Conservation (phyloP, 192 early-diverging fungal genomes). For the Diversispora epigaea region DNA sequence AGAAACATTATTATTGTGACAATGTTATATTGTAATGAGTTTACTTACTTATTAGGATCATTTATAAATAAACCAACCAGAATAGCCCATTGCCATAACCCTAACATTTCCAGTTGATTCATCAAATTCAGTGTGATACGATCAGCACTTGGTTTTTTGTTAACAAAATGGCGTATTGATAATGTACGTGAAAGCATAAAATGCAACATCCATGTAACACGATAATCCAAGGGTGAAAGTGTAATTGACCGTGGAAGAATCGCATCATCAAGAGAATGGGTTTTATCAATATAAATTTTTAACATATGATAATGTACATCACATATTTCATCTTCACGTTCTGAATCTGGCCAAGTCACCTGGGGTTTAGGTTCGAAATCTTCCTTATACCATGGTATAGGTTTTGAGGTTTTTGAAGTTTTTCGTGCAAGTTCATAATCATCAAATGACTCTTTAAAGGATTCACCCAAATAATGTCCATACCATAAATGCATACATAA, state of each 20-base stretch:
- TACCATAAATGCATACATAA: constrained; percentile 67
- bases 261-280: constrained; percentile 55
- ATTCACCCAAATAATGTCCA: constrained; percentile 42
- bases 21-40: background rate
- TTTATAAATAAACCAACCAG: constrained; percentile 74
- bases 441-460: constrained; percentile 37
- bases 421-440: constrained; percentile 35
- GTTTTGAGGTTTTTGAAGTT: constrained; percentile 35
- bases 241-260: constrained; percentile 62
- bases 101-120: constrained; percentile 69
- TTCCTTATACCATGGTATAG: constrained; percentile 42
- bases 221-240: constrained; percentile 61
- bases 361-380: background rate
- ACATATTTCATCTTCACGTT: constrained; percentile 30
- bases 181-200: constrained; percentile 31
- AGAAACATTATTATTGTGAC: too few relatives aligned
- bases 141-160: constrained; percentile 42
- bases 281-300: constrained; percentile 52
- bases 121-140: constrained; percentile 62
- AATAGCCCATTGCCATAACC: constrained; percentile 82
- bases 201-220: constrained; percentile 68
- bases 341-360: constrained; percentile 11
- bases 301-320: constrained; percentile 80
- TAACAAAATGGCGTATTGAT: constrained; percentile 3
- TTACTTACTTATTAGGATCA: constrained; percentile 35